Evolutionary conservation across 345 rosid species (phyloP).

Genomic region (Murraya paniculata): DNA sequence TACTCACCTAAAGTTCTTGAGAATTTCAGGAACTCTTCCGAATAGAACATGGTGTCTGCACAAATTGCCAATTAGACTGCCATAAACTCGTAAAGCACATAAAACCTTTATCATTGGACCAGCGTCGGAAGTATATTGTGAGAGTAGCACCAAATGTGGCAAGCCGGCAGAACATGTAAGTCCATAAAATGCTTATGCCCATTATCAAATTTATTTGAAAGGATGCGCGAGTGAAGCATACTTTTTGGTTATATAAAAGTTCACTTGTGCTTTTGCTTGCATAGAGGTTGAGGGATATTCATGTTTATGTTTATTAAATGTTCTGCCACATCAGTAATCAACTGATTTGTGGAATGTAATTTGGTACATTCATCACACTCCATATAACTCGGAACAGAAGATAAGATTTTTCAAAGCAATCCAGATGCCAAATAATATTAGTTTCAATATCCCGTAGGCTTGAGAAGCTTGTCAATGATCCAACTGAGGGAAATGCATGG

Average conservation of each 20-base stretch:
- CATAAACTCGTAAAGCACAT: conserved; percentile 72
- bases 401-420: not conserved
- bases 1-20: not conserved
- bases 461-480: conserved; percentile 70
- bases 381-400: not conserved
- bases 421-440: conserved; percentile 12
- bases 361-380: conserved; percentile 10
- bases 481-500: conserved; percentile 89
- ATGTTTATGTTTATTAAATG: not conserved
- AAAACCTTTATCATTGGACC: conserved; percentile 66
- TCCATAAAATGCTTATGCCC: conserved; percentile 15
- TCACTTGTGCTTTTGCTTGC: not conserved
- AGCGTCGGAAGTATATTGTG: conserved; percentile 50
- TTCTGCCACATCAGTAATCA: not conserved
- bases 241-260: not conserved
- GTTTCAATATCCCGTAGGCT: conserved; percentile 43
- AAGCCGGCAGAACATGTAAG: conserved; percentile 63
- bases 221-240: not conserved
- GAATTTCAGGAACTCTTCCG: conserved; percentile 77
- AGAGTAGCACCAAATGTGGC: conserved; percentile 71
- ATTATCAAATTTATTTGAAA: conserved; percentile 3
- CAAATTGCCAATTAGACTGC: conserved; percentile 82
- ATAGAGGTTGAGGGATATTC: not conserved
- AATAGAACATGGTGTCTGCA: conserved; percentile 81
- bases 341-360: not conserved